These are phyloP conservation scores for Iris macrosiphon DNA, from an alignment of 106 monocot species.

Conservation along the genomic window DNA sequence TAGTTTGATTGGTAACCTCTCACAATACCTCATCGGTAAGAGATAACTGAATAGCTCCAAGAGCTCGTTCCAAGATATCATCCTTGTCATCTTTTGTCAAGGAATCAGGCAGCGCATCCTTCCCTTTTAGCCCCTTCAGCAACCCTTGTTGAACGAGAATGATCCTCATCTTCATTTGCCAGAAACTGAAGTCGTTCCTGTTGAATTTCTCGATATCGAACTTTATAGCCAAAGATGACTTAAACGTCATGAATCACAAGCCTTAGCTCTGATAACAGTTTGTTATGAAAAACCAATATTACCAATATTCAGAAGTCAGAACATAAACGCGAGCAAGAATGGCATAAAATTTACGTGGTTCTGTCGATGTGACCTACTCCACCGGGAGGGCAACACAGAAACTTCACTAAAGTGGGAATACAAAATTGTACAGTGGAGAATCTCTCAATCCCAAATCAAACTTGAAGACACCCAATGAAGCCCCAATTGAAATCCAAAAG, in stretches of 20 bases:
- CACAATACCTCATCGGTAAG: neutral
- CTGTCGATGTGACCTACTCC: too few species aligned
- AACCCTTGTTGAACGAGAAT: neutral
- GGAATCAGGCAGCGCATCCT: neutral
- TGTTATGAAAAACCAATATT: too few species aligned
- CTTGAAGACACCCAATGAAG: too few species aligned
- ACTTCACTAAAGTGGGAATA: too few species aligned
- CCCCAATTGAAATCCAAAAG: too few species aligned
- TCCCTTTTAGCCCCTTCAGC: neutral
- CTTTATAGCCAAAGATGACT: neutral
- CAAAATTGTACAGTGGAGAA: too few species aligned
- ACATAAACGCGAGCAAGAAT: too few species aligned
- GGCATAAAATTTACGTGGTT: too few species aligned
- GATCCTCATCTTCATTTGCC: neutral
- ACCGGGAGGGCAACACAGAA: too few species aligned
- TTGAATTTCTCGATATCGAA: neutral
- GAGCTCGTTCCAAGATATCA: neutral
- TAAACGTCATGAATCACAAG: neutral
- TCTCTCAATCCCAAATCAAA: too few species aligned
- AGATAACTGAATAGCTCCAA: neutral
- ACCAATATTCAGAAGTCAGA: too few species aligned
- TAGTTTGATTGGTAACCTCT: neutral
- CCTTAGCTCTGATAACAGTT: neutral
- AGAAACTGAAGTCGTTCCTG: neutral
- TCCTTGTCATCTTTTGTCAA: neutral